Percentiles rank a stretch among this genome's conserved stretches.
Evolutionary conservation across 345 rosid genomes (phyloP).

Genomic region (Heritiera littoralis): DNA sequence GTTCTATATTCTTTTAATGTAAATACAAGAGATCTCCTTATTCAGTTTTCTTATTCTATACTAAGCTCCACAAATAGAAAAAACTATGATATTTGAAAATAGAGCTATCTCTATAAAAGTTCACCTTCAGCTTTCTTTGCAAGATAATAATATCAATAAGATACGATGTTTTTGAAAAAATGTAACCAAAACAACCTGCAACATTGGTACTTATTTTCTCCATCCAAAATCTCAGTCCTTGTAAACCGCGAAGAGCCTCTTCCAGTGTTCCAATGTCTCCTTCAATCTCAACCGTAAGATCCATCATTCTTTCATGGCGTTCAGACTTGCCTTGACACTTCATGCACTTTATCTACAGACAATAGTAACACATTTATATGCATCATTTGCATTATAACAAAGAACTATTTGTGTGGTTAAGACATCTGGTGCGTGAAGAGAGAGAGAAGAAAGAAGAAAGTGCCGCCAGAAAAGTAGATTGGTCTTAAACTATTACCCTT

Average conservation of each 20-base stretch:
- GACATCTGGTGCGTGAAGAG: neutral
- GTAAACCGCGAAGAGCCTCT: constrained; percentile 89
- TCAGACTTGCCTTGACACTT: constrained; percentile 85
- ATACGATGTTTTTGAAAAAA: neutral
- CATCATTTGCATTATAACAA: constrained; percentile 10
- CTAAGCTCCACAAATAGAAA: neutral
- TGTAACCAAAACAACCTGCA: constrained; percentile 57
- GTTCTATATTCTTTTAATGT: too few species aligned
- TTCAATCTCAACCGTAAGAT: constrained; percentile 93
- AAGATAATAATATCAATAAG: neutral
- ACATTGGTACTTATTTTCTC: constrained; percentile 92
- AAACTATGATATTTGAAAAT: neutral
- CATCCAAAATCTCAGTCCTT: constrained; percentile 84
- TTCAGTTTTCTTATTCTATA: neutral
- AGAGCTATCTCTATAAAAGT: neutral
- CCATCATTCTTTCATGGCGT: constrained; percentile 92
- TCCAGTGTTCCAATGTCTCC: constrained; percentile 87
- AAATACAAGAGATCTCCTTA: too few species aligned
- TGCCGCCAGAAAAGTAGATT: neutral
- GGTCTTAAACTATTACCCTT: constrained; percentile 49
- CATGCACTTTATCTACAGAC: constrained; percentile 77
- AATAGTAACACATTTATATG: constrained; percentile 6
- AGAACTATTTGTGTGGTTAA: constrained; percentile 2
- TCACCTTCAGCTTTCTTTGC: constrained; percentile 1
- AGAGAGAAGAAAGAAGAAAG: neutral